Conservation (phyloP, 768 basidiomycete species). For the Sarcodon sp. region DNA sequence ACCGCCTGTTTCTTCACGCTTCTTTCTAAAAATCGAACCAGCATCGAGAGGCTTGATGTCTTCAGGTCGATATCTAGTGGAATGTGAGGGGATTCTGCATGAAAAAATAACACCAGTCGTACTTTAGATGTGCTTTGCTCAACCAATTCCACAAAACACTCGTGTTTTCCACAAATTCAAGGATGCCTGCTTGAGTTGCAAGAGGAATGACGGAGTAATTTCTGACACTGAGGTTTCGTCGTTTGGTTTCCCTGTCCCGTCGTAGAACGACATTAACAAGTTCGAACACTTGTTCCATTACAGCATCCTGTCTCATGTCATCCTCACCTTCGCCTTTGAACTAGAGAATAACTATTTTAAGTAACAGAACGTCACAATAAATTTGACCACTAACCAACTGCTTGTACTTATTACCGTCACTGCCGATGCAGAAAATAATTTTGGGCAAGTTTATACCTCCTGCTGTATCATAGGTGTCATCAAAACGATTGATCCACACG, state of each 20-base stretch:
- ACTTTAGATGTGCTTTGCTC: slow-evolving; percentile 46
- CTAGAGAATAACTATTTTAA: slow-evolving; percentile 22
- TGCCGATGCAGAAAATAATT: slow-evolving; percentile 57
- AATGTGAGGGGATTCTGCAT: not conserved
- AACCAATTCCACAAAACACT: slow-evolving; percentile 54
- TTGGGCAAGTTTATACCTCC: slow-evolving; percentile 84
- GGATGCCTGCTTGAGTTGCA: slow-evolving; percentile 62
- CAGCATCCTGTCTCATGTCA: slow-evolving; percentile 92
- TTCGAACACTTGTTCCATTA: slow-evolving; percentile 97
- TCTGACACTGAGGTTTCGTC: slow-evolving; percentile 60
- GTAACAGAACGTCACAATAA: not conserved
- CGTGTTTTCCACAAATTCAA: slow-evolving; percentile 87
- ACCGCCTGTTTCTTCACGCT: slow-evolving; percentile 19
- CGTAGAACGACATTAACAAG: slow-evolving; percentile 71
- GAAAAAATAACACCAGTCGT: slow-evolving; percentile 19
- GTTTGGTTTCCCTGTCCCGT: slow-evolving; percentile 63
- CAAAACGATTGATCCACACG: slow-evolving; percentile 58
- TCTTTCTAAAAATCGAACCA: slow-evolving; percentile 14
- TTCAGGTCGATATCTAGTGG: slow-evolving; percentile 47
- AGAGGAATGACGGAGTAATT: slow-evolving; percentile 88
- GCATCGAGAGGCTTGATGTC: slow-evolving; percentile 31
- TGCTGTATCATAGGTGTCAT: slow-evolving; percentile 40
- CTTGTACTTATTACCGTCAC: slow-evolving; percentile 50
- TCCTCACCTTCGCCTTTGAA: slow-evolving; percentile 89
- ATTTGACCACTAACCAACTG: slow-evolving; percentile 55